Percentiles rank a stretch among this genome's conserved stretches.
Conservation (phyloP, 306 rosid species). For the Prunus dulcis region DNA sequence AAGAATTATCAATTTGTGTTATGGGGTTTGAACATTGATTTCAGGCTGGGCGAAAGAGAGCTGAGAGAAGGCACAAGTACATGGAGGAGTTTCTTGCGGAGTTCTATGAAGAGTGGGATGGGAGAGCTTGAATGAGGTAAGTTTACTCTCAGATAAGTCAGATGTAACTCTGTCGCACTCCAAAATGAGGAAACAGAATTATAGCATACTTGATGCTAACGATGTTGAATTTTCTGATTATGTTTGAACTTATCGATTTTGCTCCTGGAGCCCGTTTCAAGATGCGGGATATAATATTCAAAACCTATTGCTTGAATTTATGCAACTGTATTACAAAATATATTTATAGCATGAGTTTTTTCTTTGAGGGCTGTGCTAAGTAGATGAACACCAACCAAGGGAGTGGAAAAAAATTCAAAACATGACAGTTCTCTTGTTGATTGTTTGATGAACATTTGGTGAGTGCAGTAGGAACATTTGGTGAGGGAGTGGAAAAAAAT, state of each 20-base stretch:
- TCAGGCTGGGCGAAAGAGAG: constrained; percentile 89
- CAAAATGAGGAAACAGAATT: neutral
- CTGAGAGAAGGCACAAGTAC: constrained; percentile 82
- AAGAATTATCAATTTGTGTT: neutral
- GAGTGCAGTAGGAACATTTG: neutral
- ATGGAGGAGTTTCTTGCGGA: constrained; percentile 81
- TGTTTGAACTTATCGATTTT: neutral
- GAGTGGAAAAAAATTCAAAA: neutral
- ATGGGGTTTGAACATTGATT: constrained; percentile 16
- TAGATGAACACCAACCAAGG: neutral
- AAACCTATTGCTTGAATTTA: neutral
- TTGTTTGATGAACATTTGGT: neutral
- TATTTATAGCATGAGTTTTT: neutral
- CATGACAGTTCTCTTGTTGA: neutral
- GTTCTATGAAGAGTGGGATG: constrained; percentile 84
- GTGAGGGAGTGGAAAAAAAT: too few species aligned
- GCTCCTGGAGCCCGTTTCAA: neutral
- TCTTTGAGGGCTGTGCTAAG: neutral
- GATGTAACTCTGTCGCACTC: neutral
- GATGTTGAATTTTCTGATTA: neutral
- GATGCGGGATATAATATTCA: neutral
- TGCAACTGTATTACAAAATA: neutral
- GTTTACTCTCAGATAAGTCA: neutral
- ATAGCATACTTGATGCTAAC: neutral
- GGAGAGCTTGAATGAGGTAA: constrained; percentile 38